A percentile compares a stretch with the other conserved stretches of the same genome.
phyloP scores from a whole-genome alignment of 164 flowering plant genomes.

The Berberis vulgaris region DNA sequence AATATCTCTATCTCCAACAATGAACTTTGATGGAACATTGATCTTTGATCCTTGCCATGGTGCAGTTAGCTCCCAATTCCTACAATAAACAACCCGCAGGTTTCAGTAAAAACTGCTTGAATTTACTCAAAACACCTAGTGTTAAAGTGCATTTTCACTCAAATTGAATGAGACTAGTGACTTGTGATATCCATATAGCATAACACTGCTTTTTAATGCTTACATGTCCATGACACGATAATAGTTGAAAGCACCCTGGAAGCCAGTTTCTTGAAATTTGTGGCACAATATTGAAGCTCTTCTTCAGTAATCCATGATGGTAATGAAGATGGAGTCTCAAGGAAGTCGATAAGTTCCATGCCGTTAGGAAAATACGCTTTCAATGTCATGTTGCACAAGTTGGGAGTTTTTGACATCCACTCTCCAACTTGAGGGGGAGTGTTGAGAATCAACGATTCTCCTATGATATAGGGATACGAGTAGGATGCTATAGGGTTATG shows the following conservation, averaged over 20 bases:
- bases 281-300: slow-evolving; percentile 33
- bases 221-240: no score
- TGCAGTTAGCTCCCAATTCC: background rate
- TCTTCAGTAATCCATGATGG: slow-evolving; percentile 53
- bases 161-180: slow-evolving; percentile 37
- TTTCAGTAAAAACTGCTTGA: background rate
- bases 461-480: no score
- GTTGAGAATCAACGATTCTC: no score
- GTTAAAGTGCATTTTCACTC: slow-evolving; percentile 20
- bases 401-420: no score
- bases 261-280: slow-evolving; percentile 39
- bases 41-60: slow-evolving; percentile 28
- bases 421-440: no score
- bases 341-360: slow-evolving; percentile 32
- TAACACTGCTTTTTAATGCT: slow-evolving; percentile 2
- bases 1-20: slow-evolving; percentile 18
- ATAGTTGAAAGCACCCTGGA: no score
- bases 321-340: slow-evolving; percentile 24
- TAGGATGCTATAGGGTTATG: no score
- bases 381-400: no score
- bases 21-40: slow-evolving; percentile 20
- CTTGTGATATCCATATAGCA: slow-evolving; percentile 47
- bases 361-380: slow-evolving; percentile 8
- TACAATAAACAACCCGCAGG: slow-evolving; percentile 16
- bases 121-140: background rate